phyloP scores from a whole-genome alignment of 192 early-diverging fungal genomes.

The Coemansia asiatica region DNA sequence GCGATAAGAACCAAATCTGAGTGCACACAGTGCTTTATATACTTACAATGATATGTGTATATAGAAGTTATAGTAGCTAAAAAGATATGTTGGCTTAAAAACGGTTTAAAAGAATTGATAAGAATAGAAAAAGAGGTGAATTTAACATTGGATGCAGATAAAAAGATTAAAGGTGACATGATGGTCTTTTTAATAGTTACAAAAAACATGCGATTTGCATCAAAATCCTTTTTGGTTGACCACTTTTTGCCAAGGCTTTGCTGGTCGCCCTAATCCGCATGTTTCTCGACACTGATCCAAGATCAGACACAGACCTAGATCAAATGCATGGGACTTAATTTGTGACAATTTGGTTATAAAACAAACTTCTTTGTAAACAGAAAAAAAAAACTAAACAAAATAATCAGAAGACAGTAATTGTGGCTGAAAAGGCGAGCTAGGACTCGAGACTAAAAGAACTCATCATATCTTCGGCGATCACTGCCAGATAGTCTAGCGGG shows the following conservation, averaged over 20 bases:
- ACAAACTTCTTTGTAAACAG: too few relatives aligned
- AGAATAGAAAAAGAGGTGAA: too few relatives aligned
- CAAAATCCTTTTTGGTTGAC: background rate
- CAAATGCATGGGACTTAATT: too few relatives aligned
- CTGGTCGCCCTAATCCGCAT: background rate
- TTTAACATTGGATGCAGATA: background rate
- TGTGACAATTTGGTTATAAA: too few relatives aligned
- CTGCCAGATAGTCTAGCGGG: constrained; percentile 17
- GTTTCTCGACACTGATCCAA: background rate
- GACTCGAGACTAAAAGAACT: constrained; percentile 29
- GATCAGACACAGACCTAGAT: background rate
- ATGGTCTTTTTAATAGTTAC: background rate
- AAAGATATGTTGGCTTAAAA: background rate
- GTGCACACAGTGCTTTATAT: too few relatives aligned
- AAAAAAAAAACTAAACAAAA: background rate
- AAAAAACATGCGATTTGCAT: too few relatives aligned
- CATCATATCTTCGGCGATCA: constrained; percentile 35
- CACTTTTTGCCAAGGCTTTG: background rate
- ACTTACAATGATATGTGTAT: background rate
- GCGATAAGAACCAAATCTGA: too few relatives aligned
- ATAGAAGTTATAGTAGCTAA: background rate
- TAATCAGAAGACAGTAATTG: too few relatives aligned
- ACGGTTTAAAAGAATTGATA: background rate
- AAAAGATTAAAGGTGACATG: background rate
- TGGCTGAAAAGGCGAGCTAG: too few relatives aligned